Conservation (phyloP, 192 early-diverging fungal genomes). For the Rhizophagus prolifer region DNA sequence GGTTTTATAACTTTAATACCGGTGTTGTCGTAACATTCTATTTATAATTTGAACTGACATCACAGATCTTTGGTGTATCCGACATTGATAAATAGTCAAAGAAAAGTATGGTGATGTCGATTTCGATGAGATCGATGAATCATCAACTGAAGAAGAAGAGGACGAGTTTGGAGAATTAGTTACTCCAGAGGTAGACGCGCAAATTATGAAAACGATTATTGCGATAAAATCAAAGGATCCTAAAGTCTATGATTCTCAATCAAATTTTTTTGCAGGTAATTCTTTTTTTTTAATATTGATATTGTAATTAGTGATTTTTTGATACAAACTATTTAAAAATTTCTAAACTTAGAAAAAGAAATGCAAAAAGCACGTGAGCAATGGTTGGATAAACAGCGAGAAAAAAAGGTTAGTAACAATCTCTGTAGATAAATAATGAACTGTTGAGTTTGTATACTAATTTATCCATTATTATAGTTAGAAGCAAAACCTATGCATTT, state of each 20-base stretch:
- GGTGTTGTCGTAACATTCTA: constrained; percentile 25
- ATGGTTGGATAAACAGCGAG: constrained; percentile 68
- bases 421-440: not conserved
- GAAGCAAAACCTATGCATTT: constrained; percentile 70
- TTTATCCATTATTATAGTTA: not conserved
- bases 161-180: constrained; percentile 79
- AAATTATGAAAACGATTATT: constrained; percentile 91
- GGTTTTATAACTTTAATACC: no score
- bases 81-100: constrained; percentile 43
- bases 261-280: constrained; percentile 67
- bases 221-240: constrained; percentile 75
- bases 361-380: constrained; percentile 55
- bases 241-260: constrained; percentile 76
- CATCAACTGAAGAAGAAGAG: constrained; percentile 68
- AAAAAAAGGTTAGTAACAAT: constrained; percentile 34
- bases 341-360: constrained; percentile 44
- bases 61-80: not conserved
- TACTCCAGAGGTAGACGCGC: constrained; percentile 86
- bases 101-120: constrained; percentile 59
- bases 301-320: not conserved
- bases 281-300: constrained; percentile 27
- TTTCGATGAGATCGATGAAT: constrained; percentile 48
- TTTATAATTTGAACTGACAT: not conserved
- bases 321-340: not conserved
- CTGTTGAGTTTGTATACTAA: not conserved